Conservation (phyloP, 1,284 basidiomycete species). For the Hypsizygus ulmarius region DNA sequence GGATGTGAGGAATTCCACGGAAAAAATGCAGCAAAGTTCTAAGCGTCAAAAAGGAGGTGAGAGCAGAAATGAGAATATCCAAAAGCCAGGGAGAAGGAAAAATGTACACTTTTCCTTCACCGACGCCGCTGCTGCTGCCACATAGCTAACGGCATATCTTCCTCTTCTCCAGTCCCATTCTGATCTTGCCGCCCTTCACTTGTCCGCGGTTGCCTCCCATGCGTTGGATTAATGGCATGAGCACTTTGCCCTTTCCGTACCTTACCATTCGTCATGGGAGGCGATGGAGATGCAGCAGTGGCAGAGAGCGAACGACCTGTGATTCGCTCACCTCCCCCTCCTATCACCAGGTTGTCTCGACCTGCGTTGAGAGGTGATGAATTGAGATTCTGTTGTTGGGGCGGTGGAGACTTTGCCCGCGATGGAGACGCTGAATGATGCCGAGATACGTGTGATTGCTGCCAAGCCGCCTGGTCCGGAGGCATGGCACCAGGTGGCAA, state of each 20-base stretch:
- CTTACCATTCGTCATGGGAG: conserved; percentile 50
- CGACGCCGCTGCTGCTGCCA: conserved; percentile 71
- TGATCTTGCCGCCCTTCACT: conserved; percentile 32
- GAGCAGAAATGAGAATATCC: conserved; percentile 8
- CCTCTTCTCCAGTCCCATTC: conserved; percentile 53
- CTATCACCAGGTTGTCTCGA: conserved; percentile 26
- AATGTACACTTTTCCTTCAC: conserved; percentile 27
- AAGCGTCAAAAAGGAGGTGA: conserved; percentile 9
- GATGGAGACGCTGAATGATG: conserved; percentile 37
- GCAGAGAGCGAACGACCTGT: conserved; percentile 68
- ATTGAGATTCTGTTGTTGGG: conserved; percentile 10
- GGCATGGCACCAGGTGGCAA: conserved; percentile 65
- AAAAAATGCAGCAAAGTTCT: conserved; percentile 18
- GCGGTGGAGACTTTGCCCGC: conserved; percentile 37
- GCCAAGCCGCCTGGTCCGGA: conserved; percentile 41
- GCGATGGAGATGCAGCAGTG: conserved; percentile 45
- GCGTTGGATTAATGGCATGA: conserved; percentile 48
- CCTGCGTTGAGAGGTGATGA: conserved; percentile 6
- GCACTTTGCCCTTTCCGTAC: conserved; percentile 63
- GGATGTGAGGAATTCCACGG: conserved; percentile 13
- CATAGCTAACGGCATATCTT: conserved; percentile 72
- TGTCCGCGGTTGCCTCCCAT: conserved; percentile 41
- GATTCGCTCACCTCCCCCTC: conserved; percentile 31
- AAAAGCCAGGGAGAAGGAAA: conserved; percentile 6
- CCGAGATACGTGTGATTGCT: conserved; percentile 27